phyloP scores from a whole-genome alignment of 2,329 filamentous ascomycete genomes.

The Cercospora zeina region DNA sequence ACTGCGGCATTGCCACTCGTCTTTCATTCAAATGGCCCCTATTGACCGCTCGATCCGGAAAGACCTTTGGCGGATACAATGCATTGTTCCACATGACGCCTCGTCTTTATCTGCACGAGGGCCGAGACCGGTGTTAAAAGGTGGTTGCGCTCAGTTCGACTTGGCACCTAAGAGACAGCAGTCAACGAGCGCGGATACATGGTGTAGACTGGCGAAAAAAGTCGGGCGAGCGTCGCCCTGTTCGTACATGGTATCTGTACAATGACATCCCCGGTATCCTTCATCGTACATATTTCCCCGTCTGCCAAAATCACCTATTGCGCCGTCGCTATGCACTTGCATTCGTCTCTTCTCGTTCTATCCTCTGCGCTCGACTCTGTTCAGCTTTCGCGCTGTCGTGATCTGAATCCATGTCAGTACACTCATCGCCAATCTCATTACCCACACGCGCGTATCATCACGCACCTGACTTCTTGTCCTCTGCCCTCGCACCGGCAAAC shows the following conservation, averaged over 20 bases:
- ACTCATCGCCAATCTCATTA: neutral
- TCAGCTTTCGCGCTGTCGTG: constrained; percentile 59
- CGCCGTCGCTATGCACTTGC: constrained; percentile 28
- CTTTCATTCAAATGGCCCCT: neutral
- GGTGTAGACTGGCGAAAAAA: neutral
- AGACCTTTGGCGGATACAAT: neutral
- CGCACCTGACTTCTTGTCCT: constrained; percentile 73
- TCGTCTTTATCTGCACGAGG: neutral
- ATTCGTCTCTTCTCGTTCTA: constrained; percentile 19
- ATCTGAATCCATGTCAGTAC: constrained; percentile 48
- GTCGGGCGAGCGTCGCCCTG: neutral
- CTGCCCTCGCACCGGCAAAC: constrained; percentile 87
- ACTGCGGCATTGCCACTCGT: neutral
- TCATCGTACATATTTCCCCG: neutral
- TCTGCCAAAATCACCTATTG: constrained; percentile 6
- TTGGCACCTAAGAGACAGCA: neutral
- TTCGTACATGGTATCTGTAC: constrained; percentile 16
- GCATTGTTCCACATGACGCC: constrained; percentile 1
- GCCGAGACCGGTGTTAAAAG: neutral
- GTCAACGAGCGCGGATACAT: neutral
- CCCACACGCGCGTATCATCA: constrained; percentile 15
- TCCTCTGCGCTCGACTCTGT: constrained; percentile 57
- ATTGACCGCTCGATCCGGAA: constrained; percentile 1
- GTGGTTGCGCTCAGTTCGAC: neutral
- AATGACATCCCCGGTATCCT: constrained; percentile 6